Base-by-base conservation (phyloP, 2,329 filamentous ascomycete genomes). In the Beauveria caledonica region DNA sequence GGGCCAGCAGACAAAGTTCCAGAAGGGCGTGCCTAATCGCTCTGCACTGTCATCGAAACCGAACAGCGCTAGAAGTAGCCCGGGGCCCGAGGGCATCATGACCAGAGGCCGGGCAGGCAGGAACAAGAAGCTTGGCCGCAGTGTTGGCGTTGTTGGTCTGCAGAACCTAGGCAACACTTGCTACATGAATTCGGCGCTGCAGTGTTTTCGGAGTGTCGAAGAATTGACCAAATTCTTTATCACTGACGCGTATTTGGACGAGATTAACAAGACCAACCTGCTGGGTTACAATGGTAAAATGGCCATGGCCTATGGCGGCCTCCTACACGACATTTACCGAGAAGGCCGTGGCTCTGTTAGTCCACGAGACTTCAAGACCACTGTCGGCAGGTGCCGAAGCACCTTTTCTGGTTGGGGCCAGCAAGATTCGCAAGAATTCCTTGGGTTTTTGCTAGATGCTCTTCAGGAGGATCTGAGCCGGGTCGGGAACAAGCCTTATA, bases 171-270 rank as follows among this genome's bases (percentile, higher is more conserved):
- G 94, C 53, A 99, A 99, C 69, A 97, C 94, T 0, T 99, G 94
- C 75, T 99, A 99, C 76, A 97, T 97, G 92, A 97, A 97, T 73
- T 96, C 93, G 23, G 94, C 94, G 10, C 79, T 97, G 59, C 94
- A 99, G 71, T 99, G 94, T 71, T 85, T 99, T 56, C 86, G 93
- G 55, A 95, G 90, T 67, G 92, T 97, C 0, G 90, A 96, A 70
- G 94, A 99, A 73, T 77, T 99, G 64, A 93, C 91, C 5, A 87
- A 92, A 68, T 99, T 96, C 73, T 97, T 99, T 73, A 74, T 97
- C 54, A 80, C 83, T 55, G 82, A 86, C 62, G 82, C 87, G 63
- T 92, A 90, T 74, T 85, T 88, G 67, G 77, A 80, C 56, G 93
- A 99, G 68, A 81, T 97, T 65, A 99, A 99, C 72, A 80, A 83